Evolutionary conservation across 495 filamentous ascomycete genomes (phyloP).

Genomic region (Tuber calosporum): DNA sequence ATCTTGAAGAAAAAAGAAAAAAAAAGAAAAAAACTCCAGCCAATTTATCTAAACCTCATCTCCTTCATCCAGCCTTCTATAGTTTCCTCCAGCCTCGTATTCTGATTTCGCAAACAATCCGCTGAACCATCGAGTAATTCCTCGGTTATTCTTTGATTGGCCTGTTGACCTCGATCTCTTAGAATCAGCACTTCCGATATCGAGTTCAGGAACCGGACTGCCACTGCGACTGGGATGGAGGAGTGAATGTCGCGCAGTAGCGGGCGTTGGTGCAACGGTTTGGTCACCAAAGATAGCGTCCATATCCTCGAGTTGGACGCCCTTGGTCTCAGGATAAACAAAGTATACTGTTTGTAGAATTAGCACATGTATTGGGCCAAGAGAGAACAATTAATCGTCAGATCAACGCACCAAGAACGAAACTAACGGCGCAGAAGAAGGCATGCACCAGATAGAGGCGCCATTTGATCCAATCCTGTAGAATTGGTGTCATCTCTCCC

Average conservation of each 20-base stretch:
- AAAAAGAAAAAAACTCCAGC: slow-evolving; percentile 10
- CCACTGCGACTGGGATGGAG: slow-evolving; percentile 46
- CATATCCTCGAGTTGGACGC: slow-evolving; percentile 95
- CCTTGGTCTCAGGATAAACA: slow-evolving; percentile 92
- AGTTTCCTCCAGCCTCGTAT: slow-evolving; percentile 50
- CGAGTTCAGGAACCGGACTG: slow-evolving; percentile 62
- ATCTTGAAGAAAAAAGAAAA: slow-evolving; percentile 6
- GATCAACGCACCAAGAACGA: slow-evolving; percentile 75
- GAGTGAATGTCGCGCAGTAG: slow-evolving; percentile 32
- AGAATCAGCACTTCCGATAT: slow-evolving; percentile 61
- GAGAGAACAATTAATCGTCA: slow-evolving; percentile 5
- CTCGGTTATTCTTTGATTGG: slow-evolving; percentile 45
- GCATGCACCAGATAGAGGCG: slow-evolving; percentile 89
- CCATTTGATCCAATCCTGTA: slow-evolving; percentile 88
- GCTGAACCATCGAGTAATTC: slow-evolving; percentile 50
- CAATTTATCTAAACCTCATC: slow-evolving; percentile 46
- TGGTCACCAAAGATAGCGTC: slow-evolving; percentile 44
- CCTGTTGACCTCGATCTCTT: slow-evolving; percentile 19
- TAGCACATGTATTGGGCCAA: slow-evolving; percentile 25
- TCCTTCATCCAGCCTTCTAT: slow-evolving; percentile 59
- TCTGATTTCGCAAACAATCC: slow-evolving; percentile 45
- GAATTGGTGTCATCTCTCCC: slow-evolving; percentile 83
- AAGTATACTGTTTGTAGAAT: slow-evolving; percentile 70
- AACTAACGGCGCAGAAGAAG: slow-evolving; percentile 93
- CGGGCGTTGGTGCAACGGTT: slow-evolving; percentile 36